These are phyloP conservation scores for Epichloe hybrida DNA, from an alignment of 2,329 filamentous ascomycete species.

Conservation along the genomic window DNA sequence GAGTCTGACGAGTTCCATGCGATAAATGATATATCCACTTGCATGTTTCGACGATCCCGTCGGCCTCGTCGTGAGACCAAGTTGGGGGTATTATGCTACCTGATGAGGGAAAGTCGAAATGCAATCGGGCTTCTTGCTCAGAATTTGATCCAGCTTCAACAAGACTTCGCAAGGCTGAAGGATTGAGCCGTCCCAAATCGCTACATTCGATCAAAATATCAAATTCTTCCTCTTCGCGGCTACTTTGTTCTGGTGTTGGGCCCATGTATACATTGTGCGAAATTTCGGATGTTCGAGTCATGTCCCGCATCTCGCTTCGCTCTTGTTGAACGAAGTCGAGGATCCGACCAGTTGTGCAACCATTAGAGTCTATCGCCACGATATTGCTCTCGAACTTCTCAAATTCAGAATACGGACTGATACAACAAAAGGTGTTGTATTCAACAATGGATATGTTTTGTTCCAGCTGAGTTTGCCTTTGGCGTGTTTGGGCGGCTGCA, in stretches of 20 bases:
- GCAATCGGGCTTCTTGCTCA: conserved; percentile 21
- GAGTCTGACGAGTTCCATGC: conserved; percentile 40
- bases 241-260: conserved; percentile 60
- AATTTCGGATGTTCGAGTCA: conserved; percentile 84
- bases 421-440: conserved; percentile 76
- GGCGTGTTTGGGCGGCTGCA: conserved; percentile 61
- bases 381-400: conserved; percentile 57
- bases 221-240: conserved; percentile 47
- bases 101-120: conserved; percentile 75
- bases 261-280: conserved; percentile 83
- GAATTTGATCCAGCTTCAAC: conserved; percentile 35
- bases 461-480: conserved; percentile 51
- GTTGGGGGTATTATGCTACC: conserved; percentile 81
- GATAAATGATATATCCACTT: conserved; percentile 81
- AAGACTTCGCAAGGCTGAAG: conserved; percentile 49
- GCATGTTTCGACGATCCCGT: conserved; percentile 74
- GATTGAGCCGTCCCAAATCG: conserved; percentile 67
- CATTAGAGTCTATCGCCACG: conserved; percentile 60
- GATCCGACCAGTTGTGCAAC: conserved; percentile 59
- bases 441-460: conserved; percentile 40
- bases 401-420: conserved; percentile 53
- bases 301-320: conserved; percentile 79
- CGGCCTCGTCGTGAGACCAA: conserved; percentile 70
- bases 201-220: conserved; percentile 82
- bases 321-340: conserved; percentile 87